Base-by-base conservation (phyloP, 2,329 filamentous ascomycete genomes). In the Aspergillus caelatus region DNA sequence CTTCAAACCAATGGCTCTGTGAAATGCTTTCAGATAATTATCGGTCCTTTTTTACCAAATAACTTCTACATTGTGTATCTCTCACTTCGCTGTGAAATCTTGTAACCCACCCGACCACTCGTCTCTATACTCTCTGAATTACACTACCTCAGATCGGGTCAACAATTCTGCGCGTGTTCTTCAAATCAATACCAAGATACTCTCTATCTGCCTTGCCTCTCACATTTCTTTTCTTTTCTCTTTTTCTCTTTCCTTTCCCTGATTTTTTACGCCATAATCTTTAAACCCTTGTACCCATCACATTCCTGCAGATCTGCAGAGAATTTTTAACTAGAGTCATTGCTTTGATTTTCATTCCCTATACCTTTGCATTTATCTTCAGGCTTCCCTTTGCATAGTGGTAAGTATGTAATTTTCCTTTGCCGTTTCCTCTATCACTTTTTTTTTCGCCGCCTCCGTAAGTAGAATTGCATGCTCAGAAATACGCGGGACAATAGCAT, bases 401-500 rank as follows among this genome's bases (percentile, higher is more conserved):
- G 52, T 36, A 36, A 23, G 52, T 54, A 39, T 16, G 8, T 55
- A 23, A 36, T 48, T 60, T 60, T 58, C 66, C 58, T 46, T 45
- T 28, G 52, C 54, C 9, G 36, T 45, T 59, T 57, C 14, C 30
- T 59, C 30, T 60, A 57, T 64, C 58, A 50, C 46, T 61, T 19
- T 57, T 43, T 57, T 62, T 61, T 58, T 58, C 62, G 58, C 64
- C 61, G 57, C 54, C 50, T 62, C 50, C 46, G n/a, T 30, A 45
- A 45, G 46, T 62, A 65, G 60, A 62, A 61, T 62, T 70, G 68
- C 72, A 75, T 76, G 70, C 75, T 75, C 70, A 75, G 70, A 75
- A 72, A 69, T 77, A 77, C 75, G 73, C 74, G 57, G 66, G 64
- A 62, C 70, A 62, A 67, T 68, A 64, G 73, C 71, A 74, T 71